These are phyloP conservation scores for Mycena sanguinolenta DNA, from an alignment of 768 basidiomycete species.

Conservation along the genomic window DNA sequence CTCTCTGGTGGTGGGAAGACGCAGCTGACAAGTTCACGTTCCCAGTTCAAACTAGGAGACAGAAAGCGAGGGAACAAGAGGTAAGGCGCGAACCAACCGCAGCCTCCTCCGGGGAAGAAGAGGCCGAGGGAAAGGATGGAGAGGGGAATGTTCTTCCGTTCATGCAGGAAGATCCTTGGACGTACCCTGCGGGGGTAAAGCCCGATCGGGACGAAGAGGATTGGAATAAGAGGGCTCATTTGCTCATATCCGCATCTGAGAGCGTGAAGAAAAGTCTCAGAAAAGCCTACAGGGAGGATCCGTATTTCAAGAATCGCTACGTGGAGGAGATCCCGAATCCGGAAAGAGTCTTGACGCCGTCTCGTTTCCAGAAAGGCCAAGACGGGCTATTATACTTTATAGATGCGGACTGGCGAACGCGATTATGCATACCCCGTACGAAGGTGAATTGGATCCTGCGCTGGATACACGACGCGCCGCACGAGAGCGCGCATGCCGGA, in stretches of 20 bases:
- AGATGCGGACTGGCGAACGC: not conserved
- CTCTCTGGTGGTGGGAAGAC: too few species aligned
- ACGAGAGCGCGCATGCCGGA: too few species aligned
- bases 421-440: not conserved
- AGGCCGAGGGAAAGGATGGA: not conserved
- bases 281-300: not conserved
- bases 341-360: too few species aligned
- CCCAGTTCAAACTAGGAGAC: not conserved
- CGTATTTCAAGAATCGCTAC: not conserved
- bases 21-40: not conserved
- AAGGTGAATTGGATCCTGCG: conserved; percentile 20
- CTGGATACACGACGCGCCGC: conserved; percentile 1
- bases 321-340: not conserved
- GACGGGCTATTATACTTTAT: not conserved
- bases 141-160: not conserved
- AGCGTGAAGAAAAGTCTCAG: not conserved
- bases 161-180: not conserved
- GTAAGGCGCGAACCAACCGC: too few species aligned
- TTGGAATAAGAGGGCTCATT: too few species aligned
- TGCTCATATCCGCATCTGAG: not conserved
- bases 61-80: not conserved
- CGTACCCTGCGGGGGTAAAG: too few species aligned
- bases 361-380: too few species aligned
- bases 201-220: too few species aligned
- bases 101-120: not conserved